These are phyloP conservation scores for Glycine soja DNA, from an alignment of 306 rosid species.

Conservation along the genomic window DNA sequence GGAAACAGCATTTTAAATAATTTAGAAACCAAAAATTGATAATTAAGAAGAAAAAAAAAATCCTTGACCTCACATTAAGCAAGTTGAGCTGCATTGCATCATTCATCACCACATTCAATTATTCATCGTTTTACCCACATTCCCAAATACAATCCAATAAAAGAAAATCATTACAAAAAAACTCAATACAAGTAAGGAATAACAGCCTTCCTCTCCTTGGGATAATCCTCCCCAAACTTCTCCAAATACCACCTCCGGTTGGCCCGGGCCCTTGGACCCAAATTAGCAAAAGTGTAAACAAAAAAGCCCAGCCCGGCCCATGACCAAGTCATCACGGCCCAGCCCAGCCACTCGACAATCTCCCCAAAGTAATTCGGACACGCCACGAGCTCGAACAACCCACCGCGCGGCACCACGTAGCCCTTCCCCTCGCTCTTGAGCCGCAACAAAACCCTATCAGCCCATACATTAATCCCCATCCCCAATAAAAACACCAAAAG, in stretches of 20 bases:
- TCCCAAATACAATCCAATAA: background rate
- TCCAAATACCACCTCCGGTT: conserved; percentile 78
- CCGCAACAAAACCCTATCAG: conserved; percentile 68
- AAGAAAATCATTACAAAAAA: no score
- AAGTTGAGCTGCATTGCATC: no score
- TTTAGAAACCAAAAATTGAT: no score
- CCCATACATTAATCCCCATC: conserved; percentile 67
- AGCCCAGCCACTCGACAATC: conserved; percentile 86
- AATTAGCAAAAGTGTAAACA: conserved; percentile 73
- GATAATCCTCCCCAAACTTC: conserved; percentile 86
- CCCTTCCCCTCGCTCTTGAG: conserved; percentile 72
- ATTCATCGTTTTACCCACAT: no score
- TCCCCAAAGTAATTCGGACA: conserved; percentile 88
- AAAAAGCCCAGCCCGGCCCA: conserved; percentile 79
- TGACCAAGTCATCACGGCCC: conserved; percentile 83
- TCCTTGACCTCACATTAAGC: no score
- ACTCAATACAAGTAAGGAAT: conserved; percentile 77
- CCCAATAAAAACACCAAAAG: conserved; percentile 58
- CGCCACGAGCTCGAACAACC: conserved; percentile 73
- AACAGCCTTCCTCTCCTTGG: conserved; percentile 71
- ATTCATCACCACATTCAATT: background rate
- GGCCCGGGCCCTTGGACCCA: conserved; percentile 83
- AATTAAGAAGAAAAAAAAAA: no score
- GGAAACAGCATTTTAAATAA: no score
- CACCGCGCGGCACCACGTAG: conserved; percentile 73